Percentiles rank a stretch among this genome's conserved stretches.
These are phyloP conservation scores for Macrophomina pseudophaseolina DNA, from an alignment of 2,329 filamentous ascomycete species.

Conservation along the genomic window DNA sequence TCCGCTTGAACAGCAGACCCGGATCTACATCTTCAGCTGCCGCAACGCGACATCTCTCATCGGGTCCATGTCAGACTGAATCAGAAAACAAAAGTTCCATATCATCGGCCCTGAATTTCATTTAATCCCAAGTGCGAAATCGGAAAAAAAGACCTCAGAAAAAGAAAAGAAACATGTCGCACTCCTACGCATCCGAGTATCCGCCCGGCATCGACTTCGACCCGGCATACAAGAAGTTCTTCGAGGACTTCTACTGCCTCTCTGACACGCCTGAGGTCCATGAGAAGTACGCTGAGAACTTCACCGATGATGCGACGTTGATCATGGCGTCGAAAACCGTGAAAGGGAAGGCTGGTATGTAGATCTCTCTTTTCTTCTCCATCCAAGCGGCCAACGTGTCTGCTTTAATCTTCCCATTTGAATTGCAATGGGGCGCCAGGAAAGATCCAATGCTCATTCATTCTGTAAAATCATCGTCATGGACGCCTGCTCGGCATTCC, in stretches of 20 bases:
- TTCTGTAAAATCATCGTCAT: background rate
- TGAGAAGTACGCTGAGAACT: constrained; percentile 54
- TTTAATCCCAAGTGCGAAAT: no score
- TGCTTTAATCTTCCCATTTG: background rate
- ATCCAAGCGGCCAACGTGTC: background rate
- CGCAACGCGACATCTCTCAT: no score
- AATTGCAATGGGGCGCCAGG: background rate
- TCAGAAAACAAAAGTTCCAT: no score
- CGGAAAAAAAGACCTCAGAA: no score
- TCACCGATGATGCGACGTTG: constrained; percentile 56
- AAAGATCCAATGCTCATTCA: background rate
- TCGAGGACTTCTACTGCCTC: constrained; percentile 53
- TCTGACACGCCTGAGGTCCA: constrained; percentile 56
- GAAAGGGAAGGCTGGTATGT: constrained; percentile 52
- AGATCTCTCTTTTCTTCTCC: background rate
- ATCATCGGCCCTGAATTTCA: no score
- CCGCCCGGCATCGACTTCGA: constrained; percentile 42
- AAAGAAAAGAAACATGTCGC: background rate
- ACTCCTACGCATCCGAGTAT: constrained; percentile 42
- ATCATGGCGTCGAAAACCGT: constrained; percentile 58
- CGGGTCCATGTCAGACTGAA: no score
- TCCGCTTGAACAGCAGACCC: no score
- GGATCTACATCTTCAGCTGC: no score
- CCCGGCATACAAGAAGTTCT: constrained; percentile 50
- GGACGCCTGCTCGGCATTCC: no score